A percentile compares a stretch with the other conserved stretches of the same genome.
Conservation (phyloP, 305 asterid genomes). For the Salvia sclarea region DNA sequence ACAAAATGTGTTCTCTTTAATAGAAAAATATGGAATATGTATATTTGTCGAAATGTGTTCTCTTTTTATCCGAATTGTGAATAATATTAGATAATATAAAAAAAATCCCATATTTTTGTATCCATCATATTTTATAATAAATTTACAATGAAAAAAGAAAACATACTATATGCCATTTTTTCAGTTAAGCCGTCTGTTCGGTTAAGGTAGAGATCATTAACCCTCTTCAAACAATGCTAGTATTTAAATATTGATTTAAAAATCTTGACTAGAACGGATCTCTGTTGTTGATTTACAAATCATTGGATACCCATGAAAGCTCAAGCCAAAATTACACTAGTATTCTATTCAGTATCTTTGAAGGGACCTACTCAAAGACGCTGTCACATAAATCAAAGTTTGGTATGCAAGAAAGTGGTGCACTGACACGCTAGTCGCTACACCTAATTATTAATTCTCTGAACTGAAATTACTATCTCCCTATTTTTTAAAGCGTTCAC, state of each 20-base stretch:
- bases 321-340: neutral
- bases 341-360: neutral
- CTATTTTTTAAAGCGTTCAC: no score
- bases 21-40: no score
- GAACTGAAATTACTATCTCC: neutral
- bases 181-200: neutral
- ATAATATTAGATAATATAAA: no score
- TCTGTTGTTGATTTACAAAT: neutral
- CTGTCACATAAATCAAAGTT: neutral
- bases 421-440: slow-evolving; percentile 7
- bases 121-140: no score
- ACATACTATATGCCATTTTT: no score
- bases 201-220: neutral
- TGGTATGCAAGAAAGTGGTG: neutral
- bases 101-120: no score
- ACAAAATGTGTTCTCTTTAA: no score
- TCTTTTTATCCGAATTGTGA: no score
- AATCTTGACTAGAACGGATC: neutral
- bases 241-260: neutral
- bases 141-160: no score
- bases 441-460: neutral
- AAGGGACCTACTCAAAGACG: neutral
- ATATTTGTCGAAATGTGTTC: no score
- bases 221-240: neutral
- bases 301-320: neutral